These are phyloP conservation scores for Cystobasidiopsis lactophilus DNA, from an alignment of 768 basidiomycete genomes.

Conservation along the genomic window DNA sequence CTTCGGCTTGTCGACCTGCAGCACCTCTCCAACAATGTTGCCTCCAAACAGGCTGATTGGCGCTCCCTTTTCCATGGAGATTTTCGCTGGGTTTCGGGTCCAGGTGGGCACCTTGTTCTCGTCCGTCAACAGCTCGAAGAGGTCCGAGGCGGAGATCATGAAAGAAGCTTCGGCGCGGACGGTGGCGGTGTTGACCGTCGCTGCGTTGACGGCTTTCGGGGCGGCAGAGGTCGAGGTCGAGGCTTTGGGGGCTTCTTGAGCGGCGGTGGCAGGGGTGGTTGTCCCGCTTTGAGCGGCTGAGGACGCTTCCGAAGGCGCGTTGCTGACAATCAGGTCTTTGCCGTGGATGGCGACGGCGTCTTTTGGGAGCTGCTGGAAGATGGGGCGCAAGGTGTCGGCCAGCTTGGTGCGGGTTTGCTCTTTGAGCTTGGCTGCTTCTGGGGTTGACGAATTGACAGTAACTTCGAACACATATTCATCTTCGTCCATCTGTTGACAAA, in stretches of 20 bases:
- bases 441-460: conserved; percentile 6
- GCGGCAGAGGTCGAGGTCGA: neutral
- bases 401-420: conserved; percentile 14
- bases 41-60: conserved; percentile 19
- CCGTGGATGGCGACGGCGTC: conserved; percentile 18
- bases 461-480: conserved; percentile 19
- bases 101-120: conserved; percentile 16
- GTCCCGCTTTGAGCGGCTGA: conserved; percentile 6
- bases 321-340: conserved; percentile 17
- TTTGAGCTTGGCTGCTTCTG: conserved; percentile 15
- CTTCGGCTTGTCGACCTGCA: conserved; percentile 10
- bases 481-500: conserved; percentile 21
- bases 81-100: conserved; percentile 18
- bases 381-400: conserved; percentile 14
- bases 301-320: conserved; percentile 3
- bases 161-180: conserved; percentile 17
- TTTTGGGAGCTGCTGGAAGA: conserved; percentile 20
- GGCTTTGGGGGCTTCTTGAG: neutral
- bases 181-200: conserved; percentile 10
- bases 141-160: conserved; percentile 14
- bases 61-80: conserved; percentile 13
- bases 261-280: conserved; percentile 5
- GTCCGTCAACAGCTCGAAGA: conserved; percentile 19
- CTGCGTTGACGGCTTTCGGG: neutral
- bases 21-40: conserved; percentile 18